Base-by-base conservation (phyloP, 2,329 filamentous ascomycete genomes). In the Curvularia lunata region DNA sequence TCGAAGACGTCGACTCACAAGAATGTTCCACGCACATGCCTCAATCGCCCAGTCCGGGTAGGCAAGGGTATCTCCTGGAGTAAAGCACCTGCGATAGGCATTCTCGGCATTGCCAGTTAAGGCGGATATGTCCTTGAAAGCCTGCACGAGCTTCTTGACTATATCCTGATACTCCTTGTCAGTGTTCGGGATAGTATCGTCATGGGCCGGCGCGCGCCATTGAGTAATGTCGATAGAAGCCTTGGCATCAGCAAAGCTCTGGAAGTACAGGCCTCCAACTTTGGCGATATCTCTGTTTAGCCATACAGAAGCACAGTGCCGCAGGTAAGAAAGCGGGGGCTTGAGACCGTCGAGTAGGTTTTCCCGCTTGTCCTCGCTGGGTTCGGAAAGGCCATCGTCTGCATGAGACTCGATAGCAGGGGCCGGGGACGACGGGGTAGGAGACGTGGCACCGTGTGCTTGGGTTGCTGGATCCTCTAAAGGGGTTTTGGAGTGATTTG, bases 21-120 rank as follows among this genome's bases (percentile, higher is more conserved):
- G 3, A 3, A 64, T 50, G 8, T 58, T 47, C 62, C 62, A 64
- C 13, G 56, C 54, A 46, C 62, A 64, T 5, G 47, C 45, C 30
- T 64, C 62, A 21, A 64, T 54, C 4, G 59, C 52, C 59, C 62
- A 62, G 5, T 61, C 48, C n/a, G 38, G 16, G 18, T 62, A 62
- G 52, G 30, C 58, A 7, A 32, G n/a, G 9, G 32, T 6, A 12
- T 42, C 37, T 4, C 49, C 54, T 16, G 52, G 47, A 21, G 54
- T 58, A 19, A 64, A 34, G 32, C 62, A 59, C 54, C 56, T 64
- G 43, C 53, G 62, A 21, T 64, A 60, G 18, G 56, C 54, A 47
- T 55, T 62, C 7, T 25, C 28, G 5, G 23, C 9, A 4, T 56
- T 56, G n/a, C 62, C 59, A 18, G 48, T 55, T 3, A 56, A 54